Evolutionary conservation across 805 yeast species (phyloP), one percentile per base, ranked within the genome.

Genomic region (Kuraishia piskuri): DNA sequence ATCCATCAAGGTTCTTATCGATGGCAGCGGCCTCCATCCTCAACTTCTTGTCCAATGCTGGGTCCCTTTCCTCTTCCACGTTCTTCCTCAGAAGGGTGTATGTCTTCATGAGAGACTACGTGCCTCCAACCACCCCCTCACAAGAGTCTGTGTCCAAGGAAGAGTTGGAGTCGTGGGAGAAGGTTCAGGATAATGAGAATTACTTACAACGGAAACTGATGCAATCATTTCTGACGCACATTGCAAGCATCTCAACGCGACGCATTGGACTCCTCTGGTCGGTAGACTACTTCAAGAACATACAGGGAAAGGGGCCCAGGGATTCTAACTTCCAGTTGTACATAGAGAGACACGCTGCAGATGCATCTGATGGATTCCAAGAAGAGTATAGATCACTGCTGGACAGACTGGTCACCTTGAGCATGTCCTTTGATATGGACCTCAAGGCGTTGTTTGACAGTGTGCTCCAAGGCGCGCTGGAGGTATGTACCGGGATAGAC

Each of bases 1-100:
- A 84, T 62, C 97, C 97, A 7, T 86, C 96, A 0, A 80, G 86
- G 56, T 90, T 88, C 62, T 69, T 91, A 49, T 76, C 86, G 1
- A 85, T 88, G 78, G 80, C 84, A 0, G 77, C 83, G 0, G 64
- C 86, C 1, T 74, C 90, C 0, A 65, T 84, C 40, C 68, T 85
- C 52, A 81, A 81, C 50, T 75, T 80, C 36, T 64, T 81, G 17
- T 71, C 75, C 36, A 57, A 64, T 8, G 80, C 82, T 56, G 63
- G 68, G 5, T 68, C 67, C 9, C 17, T 9, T 56, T 26, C 58
- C 65, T 26, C 60, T 52, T 37, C 61, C 58, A 49, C 67, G 58
- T 71, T 80, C 44, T 69, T 82, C 20, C 67, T 76, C 51, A 84
- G 90, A 62, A 77, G 96, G 59, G 66, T 85, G 45, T 90, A 79